Base-by-base conservation (phyloP, 1,284 basidiomycete genomes). In the Boletellus deceptivus region DNA sequence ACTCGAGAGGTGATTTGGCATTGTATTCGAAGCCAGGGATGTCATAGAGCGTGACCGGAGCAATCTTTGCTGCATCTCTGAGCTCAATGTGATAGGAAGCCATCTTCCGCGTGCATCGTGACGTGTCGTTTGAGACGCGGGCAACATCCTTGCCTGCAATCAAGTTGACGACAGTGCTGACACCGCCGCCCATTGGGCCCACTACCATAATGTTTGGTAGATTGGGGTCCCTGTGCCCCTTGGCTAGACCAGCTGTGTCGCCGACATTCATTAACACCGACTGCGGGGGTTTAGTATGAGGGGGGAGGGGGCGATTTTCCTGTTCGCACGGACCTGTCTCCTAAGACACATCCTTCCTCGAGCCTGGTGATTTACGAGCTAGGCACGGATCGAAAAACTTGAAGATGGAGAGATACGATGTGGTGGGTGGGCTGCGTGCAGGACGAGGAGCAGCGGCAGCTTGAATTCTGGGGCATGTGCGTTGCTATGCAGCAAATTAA, bases 101-200 rank as follows among this genome's bases (percentile, higher is more conserved):
- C 48, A 52, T 52, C 48, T 46, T 56, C 36, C 27, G 53, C 22
- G 60, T 62, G 50, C 62, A 59, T 4, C 50, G 58, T 13, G 45
- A 11, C 0, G 59, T 39, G 36, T 57, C 53, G 18, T 50, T 56
- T 1, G 60, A 62, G 16, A 63, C 62, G 6, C 2, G 35, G 45
- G 62, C 49, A 13, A 61, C 47, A 3, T 52, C 46, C 17, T 53
- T 44, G 43, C 59, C 59, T 18, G 61, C 59, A 36, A 62, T 62
- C 49, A 62, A 24, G 50, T 65, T 63, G 61, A 63, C 53, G 43
- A 62, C 46, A 25, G 63, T 59, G 38, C 62, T 63, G 48, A 48
- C 59, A 3, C 62, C 62, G 11, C 62, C 59, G 11, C 63, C 60
- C 29, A 39, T 50, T 13, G 58, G 62, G n/a, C 62, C 60, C 14